Conservation (phyloP, 768 basidiomycete species). For the Hygrophorus pudorinus region DNA sequence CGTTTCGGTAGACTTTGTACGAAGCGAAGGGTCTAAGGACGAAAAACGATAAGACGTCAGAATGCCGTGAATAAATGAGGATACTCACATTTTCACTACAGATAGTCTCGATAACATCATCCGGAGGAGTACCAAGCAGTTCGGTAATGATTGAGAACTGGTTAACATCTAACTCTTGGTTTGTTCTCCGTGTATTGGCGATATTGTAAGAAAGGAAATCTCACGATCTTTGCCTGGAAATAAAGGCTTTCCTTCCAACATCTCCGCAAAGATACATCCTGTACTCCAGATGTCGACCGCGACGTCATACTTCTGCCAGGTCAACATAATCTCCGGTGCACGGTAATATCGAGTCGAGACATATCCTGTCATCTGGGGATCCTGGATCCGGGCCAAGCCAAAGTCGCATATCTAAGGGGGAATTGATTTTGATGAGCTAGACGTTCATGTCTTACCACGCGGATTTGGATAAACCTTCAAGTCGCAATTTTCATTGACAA, state of each 20-base stretch:
- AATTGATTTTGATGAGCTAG: conserved; percentile 7
- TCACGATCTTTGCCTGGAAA: conserved; percentile 99
- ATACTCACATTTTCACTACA: conserved; percentile 86
- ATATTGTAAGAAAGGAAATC: conserved; percentile 24
- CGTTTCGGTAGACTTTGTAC: conserved; percentile 98
- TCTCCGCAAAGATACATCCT: conserved; percentile 99
- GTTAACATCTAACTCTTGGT: conserved; percentile 75
- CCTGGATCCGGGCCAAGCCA: conserved; percentile 95
- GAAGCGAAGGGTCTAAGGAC: conserved; percentile 81
- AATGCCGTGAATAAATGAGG: not conserved
- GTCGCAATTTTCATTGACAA: conserved; percentile 99
- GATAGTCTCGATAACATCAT: conserved; percentile 99
- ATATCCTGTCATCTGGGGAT: conserved; percentile 99
- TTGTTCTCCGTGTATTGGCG: not conserved
- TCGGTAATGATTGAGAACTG: conserved; percentile 99
- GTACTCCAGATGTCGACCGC: conserved; percentile 99
- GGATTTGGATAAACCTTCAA: conserved; percentile 58
- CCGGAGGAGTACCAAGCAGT: conserved; percentile 93
- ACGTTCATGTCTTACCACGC: not conserved
- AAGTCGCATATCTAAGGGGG: conserved; percentile 87
- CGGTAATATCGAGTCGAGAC: conserved; percentile 99
- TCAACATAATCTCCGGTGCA: conserved; percentile 99
- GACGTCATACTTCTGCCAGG: conserved; percentile 99
- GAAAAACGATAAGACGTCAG: conserved; percentile 8
- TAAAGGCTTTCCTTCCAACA: conserved; percentile 96